Base-by-base conservation (phyloP, 257 asterid genomes). In the Forsythia suspensa region DNA sequence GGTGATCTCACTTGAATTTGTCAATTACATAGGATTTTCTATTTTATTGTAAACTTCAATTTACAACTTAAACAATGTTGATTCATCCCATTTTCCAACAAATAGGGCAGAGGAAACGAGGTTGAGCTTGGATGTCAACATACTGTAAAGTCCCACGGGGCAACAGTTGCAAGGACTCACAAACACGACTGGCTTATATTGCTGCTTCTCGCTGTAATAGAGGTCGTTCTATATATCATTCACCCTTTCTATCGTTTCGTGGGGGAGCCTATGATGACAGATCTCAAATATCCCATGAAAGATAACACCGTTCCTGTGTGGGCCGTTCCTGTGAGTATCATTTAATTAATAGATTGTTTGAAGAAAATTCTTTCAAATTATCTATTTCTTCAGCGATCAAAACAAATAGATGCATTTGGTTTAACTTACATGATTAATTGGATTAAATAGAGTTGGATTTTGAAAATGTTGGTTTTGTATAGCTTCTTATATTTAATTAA, bases 241-340 rank as follows among this genome's bases (percentile, higher is more conserved):
- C 84, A 87, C 46, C 93, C 93, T 7, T 89, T 89, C 76, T 87
- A 89, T 59, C 93, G 93, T 71, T 89, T 89, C 70, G 87, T 89
- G 77, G 88, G 93, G 52, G 61, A 76, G 51, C 88, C 82, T 52
- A 89, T 89, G 91, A 82, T 89, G 91, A 80, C 86, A 63, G 91
- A 89, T 81, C 86, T 89, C 10, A 85, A 65, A 72, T 89, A 87
- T 77, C 93, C 93, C 37, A 40, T 87, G 86, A 78, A 87, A 76
- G 85, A 51, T 3, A 89, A 87, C 77, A 89, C 91, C 8, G 80
- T 89, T 55, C 91, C 93, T 52, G 21, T 86, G 29, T 89, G 90
- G 91, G 85, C 84, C 51, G 91, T 86, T 41, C 93, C 90, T 44
- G 93, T 87, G 61, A 59, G 79, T n/a, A 69, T 29, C 38, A 8